These are phyloP conservation scores for Acrocalymma vagum DNA, from an alignment of 2,329 filamentous ascomycete genomes.

Conservation along the genomic window DNA sequence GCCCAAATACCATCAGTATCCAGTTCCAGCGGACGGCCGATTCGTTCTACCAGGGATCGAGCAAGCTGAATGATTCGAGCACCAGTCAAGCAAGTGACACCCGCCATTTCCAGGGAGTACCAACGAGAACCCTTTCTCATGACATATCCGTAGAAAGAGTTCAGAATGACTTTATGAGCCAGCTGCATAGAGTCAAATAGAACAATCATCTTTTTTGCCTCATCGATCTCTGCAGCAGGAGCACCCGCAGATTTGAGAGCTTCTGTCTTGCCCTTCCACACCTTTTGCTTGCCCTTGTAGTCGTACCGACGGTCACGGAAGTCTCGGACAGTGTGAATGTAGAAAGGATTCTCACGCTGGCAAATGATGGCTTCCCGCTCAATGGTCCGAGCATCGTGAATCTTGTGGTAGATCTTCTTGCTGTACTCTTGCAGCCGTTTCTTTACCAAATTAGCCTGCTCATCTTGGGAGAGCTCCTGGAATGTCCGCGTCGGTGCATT, in stretches of 20 bases:
- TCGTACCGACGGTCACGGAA: slow-evolving; percentile 98
- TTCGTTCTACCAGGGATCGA: slow-evolving; percentile 88
- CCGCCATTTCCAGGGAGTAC: slow-evolving; percentile 99
- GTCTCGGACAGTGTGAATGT: slow-evolving; percentile 93
- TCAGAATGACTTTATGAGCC: slow-evolving; percentile 98
- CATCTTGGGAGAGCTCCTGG: slow-evolving; percentile 80
- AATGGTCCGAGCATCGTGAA: slow-evolving; percentile 92
- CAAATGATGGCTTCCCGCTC: slow-evolving; percentile 97
- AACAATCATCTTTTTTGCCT: slow-evolving; percentile 98
- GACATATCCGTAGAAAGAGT: slow-evolving; percentile 99
- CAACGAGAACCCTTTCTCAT: slow-evolving; percentile 99
- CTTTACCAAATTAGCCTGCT: slow-evolving; percentile 80
- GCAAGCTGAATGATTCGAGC: slow-evolving; percentile 98
- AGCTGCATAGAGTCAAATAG: slow-evolving; percentile 95
- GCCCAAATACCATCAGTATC: slow-evolving; percentile 99
- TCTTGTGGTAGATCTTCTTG: slow-evolving; percentile 99
- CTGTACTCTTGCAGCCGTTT: slow-evolving; percentile 93
- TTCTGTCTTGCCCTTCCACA: slow-evolving; percentile 98
- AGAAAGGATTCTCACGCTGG: slow-evolving; percentile 97
- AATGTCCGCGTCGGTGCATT: slow-evolving; percentile 78
- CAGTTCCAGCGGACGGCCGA: slow-evolving; percentile 90
- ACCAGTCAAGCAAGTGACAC: slow-evolving; percentile 95
- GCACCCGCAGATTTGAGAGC: slow-evolving; percentile 85
- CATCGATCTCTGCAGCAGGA: slow-evolving; percentile 78
- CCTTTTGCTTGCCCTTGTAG: slow-evolving; percentile 97